These are phyloP conservation scores for Lactarius hengduanensis DNA, from an alignment of 768 basidiomycete genomes.

Conservation along the genomic window DNA sequence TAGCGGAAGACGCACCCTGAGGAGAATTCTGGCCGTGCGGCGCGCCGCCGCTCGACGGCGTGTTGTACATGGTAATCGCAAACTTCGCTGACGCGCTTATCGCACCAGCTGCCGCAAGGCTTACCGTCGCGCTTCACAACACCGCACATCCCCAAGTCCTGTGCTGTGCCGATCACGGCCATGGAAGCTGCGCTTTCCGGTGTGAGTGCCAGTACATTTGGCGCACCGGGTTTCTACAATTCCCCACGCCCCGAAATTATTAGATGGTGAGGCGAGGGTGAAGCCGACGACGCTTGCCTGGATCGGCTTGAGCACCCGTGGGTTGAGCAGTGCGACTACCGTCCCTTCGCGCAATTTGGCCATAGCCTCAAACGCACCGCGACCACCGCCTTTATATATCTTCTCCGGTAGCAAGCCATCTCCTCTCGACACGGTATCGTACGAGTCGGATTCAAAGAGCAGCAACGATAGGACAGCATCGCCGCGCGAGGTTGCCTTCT, in stretches of 20 bases:
- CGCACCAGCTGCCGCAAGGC: constrained; percentile 84
- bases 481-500: constrained; percentile 62
- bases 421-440: constrained; percentile 53
- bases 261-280: neutral
- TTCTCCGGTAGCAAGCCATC: constrained; percentile 55
- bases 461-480: constrained; percentile 82
- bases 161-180: constrained; percentile 79
- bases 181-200: constrained; percentile 81
- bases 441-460: constrained; percentile 83
- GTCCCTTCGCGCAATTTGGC: constrained; percentile 86
- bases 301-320: constrained; percentile 81
- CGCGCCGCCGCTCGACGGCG: constrained; percentile 71
- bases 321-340: constrained; percentile 88
- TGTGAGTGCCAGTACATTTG: constrained; percentile 83
- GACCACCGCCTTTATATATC: constrained; percentile 83
- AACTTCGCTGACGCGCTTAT: constrained; percentile 79
- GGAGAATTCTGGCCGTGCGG: constrained; percentile 83
- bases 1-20: constrained; percentile 57
- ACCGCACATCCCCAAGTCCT: constrained; percentile 83
- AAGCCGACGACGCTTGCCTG: constrained; percentile 46
- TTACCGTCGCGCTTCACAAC: constrained; percentile 79
- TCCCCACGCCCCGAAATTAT: neutral
- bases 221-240: constrained; percentile 54
- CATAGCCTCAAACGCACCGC: constrained; percentile 88
- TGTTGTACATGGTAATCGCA: constrained; percentile 92